Evolutionary conservation across 2,329 filamentous ascomycete species (phyloP).

Genomic region (Mariannaea sp.): DNA sequence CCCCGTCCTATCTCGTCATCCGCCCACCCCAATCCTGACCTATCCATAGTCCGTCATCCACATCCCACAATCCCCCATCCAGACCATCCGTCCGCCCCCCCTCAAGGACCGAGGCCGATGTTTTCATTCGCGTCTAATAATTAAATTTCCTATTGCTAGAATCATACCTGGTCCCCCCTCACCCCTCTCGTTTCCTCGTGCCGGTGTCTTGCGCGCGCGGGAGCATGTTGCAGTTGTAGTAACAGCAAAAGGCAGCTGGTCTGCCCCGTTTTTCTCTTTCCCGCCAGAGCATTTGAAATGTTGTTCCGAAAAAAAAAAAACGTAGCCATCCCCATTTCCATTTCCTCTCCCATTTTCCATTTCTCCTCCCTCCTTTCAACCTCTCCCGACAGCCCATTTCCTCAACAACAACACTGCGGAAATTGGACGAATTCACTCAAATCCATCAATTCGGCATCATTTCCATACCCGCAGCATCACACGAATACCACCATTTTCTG

Average conservation of each 20-base stretch:
- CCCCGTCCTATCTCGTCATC: constrained; percentile 9
- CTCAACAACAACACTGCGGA: constrained; percentile 44
- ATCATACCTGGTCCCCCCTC: constrained; percentile 35
- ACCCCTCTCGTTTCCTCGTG: constrained; percentile 29
- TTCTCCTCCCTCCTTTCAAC: constrained; percentile 31
- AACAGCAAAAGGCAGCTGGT: constrained; percentile 30
- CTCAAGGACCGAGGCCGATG: constrained; percentile 24
- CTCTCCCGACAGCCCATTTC: constrained; percentile 38
- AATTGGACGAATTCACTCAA: constrained; percentile 37
- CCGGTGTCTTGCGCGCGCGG: constrained; percentile 36
- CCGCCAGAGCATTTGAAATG: constrained; percentile 51
- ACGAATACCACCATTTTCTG: constrained; percentile 45
- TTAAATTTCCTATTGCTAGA: constrained; percentile 37
- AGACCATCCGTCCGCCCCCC: constrained; percentile 19
- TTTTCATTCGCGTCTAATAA: constrained; percentile 37
- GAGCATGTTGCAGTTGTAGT: constrained; percentile 31
- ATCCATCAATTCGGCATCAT: constrained; percentile 50
- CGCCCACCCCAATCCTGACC: constrained; percentile 9
- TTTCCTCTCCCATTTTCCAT: constrained; percentile 33
- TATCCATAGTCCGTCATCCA: constrained; percentile 3
- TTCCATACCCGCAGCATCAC: constrained; percentile 42
- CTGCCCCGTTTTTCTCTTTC: constrained; percentile 55
- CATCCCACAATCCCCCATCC: constrained; percentile 10
- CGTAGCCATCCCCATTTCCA: constrained; percentile 56
- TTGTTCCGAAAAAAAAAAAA: constrained; percentile 53